These are phyloP conservation scores for Rubus idaeus DNA, from an alignment of 306 rosid genomes.

Conservation along the genomic window DNA sequence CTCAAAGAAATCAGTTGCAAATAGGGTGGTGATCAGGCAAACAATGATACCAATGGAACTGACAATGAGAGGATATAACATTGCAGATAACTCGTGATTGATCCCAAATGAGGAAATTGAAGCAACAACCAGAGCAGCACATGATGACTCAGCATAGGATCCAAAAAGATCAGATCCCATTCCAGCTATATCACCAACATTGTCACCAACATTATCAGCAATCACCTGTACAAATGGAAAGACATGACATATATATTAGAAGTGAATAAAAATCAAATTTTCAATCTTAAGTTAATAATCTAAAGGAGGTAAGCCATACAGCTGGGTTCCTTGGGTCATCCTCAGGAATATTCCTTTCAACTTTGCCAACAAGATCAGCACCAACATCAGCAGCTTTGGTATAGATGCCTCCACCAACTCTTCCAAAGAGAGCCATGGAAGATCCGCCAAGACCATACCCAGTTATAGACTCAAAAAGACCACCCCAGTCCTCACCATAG, in stretches of 20 bases:
- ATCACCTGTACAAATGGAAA: conserved; percentile 59
- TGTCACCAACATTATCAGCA: conserved; percentile 96
- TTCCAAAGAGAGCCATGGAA: conserved; percentile 96
- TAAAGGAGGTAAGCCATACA: conserved; percentile 42
- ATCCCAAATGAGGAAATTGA: conserved; percentile 94
- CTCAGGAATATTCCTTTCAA: conserved; percentile 91
- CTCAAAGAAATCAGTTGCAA: conserved; percentile 94
- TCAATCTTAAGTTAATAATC: neutral
- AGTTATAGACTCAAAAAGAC: conserved; percentile 93
- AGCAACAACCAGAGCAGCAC: conserved; percentile 98
- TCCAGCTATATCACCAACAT: conserved; percentile 98
- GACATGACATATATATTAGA: neutral
- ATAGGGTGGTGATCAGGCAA: conserved; percentile 85
- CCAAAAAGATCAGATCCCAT: conserved; percentile 99
- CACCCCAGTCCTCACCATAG: conserved; percentile 97
- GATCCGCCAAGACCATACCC: conserved; percentile 99
- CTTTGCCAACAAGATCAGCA: conserved; percentile 98
- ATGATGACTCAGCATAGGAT: conserved; percentile 95
- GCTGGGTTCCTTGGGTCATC: conserved; percentile 99
- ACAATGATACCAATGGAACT: conserved; percentile 88
- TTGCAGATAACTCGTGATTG: conserved; percentile 79
- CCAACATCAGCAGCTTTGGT: conserved; percentile 99
- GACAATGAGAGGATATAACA: conserved; percentile 82
- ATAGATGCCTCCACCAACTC: conserved; percentile 99
- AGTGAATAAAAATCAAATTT: neutral